A percentile compares a stretch with the other conserved stretches of the same genome.
These are phyloP conservation scores for Wickerhamiella shivajii DNA, from an alignment of 805 yeast species.

Conservation along the genomic window DNA sequence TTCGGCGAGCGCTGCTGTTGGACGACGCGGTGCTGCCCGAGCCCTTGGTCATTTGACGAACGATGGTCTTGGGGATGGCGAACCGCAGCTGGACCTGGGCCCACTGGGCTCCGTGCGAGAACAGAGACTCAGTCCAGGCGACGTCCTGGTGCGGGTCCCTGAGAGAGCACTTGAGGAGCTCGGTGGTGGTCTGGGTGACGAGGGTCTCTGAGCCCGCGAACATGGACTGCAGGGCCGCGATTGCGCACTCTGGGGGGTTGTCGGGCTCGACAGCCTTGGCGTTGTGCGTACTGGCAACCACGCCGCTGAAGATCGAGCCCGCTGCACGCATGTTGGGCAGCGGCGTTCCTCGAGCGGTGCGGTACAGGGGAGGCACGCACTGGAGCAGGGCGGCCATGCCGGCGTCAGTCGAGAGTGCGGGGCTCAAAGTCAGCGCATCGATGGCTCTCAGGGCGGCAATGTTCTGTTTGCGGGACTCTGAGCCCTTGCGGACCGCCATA, in stretches of 20 bases:
- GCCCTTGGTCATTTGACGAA: conserved; percentile 18
- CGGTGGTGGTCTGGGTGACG: conserved; percentile 12
- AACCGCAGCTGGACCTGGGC: conserved; percentile 71
- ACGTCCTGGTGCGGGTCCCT: conserved; percentile 25
- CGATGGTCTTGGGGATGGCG: conserved; percentile 38
- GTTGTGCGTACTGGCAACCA: not conserved
- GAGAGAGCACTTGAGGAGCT: conserved; percentile 37
- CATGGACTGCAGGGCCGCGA: conserved; percentile 37
- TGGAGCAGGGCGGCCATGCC: conserved; percentile 20
- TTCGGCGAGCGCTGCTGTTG: no score
- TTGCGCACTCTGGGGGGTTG: conserved; percentile 12
- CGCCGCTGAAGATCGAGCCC: no score
- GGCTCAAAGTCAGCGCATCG: conserved; percentile 24
- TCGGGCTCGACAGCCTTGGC: not conserved
- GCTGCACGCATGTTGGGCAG: no score
- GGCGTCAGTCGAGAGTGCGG: conserved; percentile 19
- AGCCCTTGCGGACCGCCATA: conserved; percentile 22
- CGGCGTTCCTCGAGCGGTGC: not conserved
- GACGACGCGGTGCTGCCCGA: conserved; percentile 15
- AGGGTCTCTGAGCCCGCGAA: conserved; percentile 50
- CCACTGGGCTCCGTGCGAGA: conserved; percentile 57
- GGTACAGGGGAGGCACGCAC: conserved; percentile 13
- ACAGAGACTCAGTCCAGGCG: conserved; percentile 41
- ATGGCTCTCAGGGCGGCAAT: conserved; percentile 35
- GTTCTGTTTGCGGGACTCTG: conserved; percentile 27